These are phyloP conservation scores for Dictyostelium intermedium DNA, from an alignment of 78 protist species.

Conservation along the genomic window DNA sequence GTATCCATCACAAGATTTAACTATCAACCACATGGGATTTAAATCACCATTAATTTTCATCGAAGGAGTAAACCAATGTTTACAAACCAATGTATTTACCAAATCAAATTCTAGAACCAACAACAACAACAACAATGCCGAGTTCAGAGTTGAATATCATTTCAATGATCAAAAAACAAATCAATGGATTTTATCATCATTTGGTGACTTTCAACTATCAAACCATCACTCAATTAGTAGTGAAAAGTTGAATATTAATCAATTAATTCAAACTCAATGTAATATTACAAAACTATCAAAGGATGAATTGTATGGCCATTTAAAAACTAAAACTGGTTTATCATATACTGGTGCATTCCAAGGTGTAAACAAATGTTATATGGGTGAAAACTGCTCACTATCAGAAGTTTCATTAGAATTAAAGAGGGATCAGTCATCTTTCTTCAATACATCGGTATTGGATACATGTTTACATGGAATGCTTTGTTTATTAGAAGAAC, in stretches of 20 bases:
- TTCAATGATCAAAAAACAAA: neutral
- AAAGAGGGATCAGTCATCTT: neutral
- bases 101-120: neutral
- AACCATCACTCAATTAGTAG: neutral
- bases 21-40: slow-evolving; percentile 12
- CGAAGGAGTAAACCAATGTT: slow-evolving; percentile 13
- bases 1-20: slow-evolving; percentile 2
- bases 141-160: slow-evolving; percentile 3
- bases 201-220: neutral
- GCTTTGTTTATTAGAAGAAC: neutral
- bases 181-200: neutral
- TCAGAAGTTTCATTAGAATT: neutral
- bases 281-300: neutral
- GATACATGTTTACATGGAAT: slow-evolving; percentile 6
- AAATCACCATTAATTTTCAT: slow-evolving; percentile 33
- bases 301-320: neutral
- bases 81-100: slow-evolving; percentile 1
- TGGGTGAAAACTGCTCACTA: slow-evolving; percentile 1
- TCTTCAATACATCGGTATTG: neutral
- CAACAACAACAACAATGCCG: neutral
- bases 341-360: neutral
- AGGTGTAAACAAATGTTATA: neutral
- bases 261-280: neutral
- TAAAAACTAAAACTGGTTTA: neutral
- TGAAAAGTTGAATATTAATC: neutral